Evolutionary conservation across 2,329 filamentous ascomycete genomes (phyloP), one percentile per base, ranked within the genome.

Genomic region (Thielaviopsis musarum): DNA sequence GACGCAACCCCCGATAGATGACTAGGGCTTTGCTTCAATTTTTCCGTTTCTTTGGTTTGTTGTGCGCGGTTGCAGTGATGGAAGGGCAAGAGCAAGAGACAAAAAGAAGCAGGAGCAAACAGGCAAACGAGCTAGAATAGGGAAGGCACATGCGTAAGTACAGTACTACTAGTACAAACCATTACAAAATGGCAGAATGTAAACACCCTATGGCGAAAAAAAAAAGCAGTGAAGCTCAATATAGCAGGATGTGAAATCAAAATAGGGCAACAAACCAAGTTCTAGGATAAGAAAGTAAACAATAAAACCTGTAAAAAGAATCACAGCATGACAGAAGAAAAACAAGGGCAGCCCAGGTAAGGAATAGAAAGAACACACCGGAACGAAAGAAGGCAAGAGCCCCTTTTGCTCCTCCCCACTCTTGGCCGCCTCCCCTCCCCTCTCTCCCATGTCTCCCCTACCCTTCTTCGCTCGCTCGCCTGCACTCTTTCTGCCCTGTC

Each of bases 341-440:
- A 52, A 24, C 12, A 26, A 19, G 49, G 49, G 49, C n/a, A 34
- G 12, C 22, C 53, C 7, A 54, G 28, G 19, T 45, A 13, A 48
- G 30, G 19, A 24, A 53, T 45, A 59, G 52, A 28, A 17, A 54
- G 24, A 54, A 45, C 30, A 26, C 26, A 52, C 19, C 56, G 22
- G 22, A 19, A 57, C n/a, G 21, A 30, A 21, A 51, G 21, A 9
- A 34, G 21, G 53, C 19, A 54, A 56, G 17, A 56, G 5, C 52
- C 52, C 57, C 57, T 59, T 59, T 59, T 61, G 54, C 55, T 54
- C 55, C 56, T 55, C n/a, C 38, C 59, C 59, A 53, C 57, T 22
- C 41, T 59, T 54, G 34, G 34, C 34, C 51, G 57, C 51, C 57
- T 53, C 49, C 41, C 22, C 21, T 58, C 38, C 30, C 54, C 49